A percentile compares a stretch with the other conserved stretches of the same genome.
Evolutionary conservation across 768 basidiomycete species (phyloP).

Genomic region (Termitomyces sp.): DNA sequence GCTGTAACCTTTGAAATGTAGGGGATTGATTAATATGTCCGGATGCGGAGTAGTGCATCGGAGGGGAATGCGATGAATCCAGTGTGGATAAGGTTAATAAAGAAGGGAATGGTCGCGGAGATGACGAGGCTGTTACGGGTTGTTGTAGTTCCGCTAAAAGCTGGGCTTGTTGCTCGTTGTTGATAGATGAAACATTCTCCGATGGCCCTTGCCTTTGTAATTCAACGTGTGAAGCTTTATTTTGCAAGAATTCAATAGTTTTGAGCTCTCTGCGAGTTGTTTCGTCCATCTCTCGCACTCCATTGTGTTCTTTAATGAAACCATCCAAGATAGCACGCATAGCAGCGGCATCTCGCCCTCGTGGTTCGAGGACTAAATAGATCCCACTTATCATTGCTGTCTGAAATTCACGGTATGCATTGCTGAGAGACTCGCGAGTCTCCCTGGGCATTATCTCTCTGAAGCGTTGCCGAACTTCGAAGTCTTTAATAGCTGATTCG

Average conservation of each 20-base stretch:
- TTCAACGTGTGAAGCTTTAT: conserved; percentile 53
- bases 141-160: conserved; percentile 44
- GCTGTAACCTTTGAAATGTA: conserved; percentile 57
- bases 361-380: conserved; percentile 76
- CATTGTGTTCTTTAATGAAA: conserved; percentile 66
- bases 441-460: conserved; percentile 56
- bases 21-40: conserved; percentile 39
- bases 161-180: conserved; percentile 42
- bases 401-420: conserved; percentile 84
- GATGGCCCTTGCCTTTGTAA: conserved; percentile 25
- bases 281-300: conserved; percentile 68
- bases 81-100: conserved; percentile 22
- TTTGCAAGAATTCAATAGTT: conserved; percentile 78
- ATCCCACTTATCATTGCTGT: conserved; percentile 88
- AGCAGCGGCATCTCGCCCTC: conserved; percentile 54
- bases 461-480: conserved; percentile 69
- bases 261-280: conserved; percentile 79
- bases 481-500: conserved; percentile 86
- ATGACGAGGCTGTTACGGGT: conserved; percentile 25
- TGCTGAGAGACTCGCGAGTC: conserved; percentile 64
- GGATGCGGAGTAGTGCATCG: conserved; percentile 19
- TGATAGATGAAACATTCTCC: conserved; percentile 18
- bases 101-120: conserved; percentile 25
- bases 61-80: conserved; percentile 19
- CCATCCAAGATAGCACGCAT: conserved; percentile 80